phyloP scores from a whole-genome alignment of 2,329 filamentous ascomycete genomes.

The Ustulina deusta region DNA sequence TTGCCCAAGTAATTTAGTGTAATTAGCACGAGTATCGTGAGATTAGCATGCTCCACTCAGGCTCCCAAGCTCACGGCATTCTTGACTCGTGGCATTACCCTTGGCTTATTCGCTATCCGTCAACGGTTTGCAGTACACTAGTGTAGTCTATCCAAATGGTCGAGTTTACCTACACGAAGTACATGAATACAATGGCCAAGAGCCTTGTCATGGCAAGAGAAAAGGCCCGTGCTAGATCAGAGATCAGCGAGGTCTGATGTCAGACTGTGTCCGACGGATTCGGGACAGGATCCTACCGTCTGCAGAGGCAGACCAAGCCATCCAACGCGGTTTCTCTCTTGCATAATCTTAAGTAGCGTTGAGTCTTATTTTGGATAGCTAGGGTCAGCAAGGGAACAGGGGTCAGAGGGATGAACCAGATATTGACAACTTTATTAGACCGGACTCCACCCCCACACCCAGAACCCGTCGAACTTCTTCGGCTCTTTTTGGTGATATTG shows the following conservation, averaged over 20 bases:
- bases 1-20: neutral
- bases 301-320: conserved; percentile 7
- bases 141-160: conserved; percentile 1
- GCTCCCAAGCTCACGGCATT: conserved; percentile 18
- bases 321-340: conserved; percentile 1
- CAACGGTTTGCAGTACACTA: conserved; percentile 10
- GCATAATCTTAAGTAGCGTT: conserved; percentile 32
- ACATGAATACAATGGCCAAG: neutral
- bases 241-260: conserved; percentile 7
- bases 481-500: conserved; percentile 18
- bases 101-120: conserved; percentile 20
- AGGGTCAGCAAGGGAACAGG: conserved; percentile 29
- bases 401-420: conserved; percentile 5
- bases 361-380: conserved; percentile 26
- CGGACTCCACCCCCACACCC: conserved; percentile 37
- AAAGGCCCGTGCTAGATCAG: neutral
- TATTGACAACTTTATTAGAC: conserved; percentile 27
- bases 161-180: neutral
- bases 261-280: conserved; percentile 8
- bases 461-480: conserved; percentile 11
- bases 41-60: conserved; percentile 14
- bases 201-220: neutral
- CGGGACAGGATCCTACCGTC: conserved; percentile 8
- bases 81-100: conserved; percentile 10
- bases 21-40: conserved; percentile 16